Percentiles rank a stretch among this genome's conserved stretches.
Evolutionary conservation across 768 basidiomycete species (phyloP).

Genomic region (Dacryopinax primogenitus): DNA sequence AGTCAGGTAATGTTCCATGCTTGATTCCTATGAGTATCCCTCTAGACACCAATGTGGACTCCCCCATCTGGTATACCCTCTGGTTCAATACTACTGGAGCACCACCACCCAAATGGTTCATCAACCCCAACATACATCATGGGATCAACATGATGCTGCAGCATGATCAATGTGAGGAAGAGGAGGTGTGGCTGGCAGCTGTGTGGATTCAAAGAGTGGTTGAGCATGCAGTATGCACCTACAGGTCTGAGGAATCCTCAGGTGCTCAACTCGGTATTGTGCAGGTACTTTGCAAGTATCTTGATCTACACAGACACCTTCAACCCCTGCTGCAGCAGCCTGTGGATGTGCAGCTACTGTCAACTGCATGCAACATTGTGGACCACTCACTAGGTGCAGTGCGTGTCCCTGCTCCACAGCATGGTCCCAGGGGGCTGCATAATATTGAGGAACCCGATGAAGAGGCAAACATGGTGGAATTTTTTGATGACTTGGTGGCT

Average conservation of each 20-base stretch:
- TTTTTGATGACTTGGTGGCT: too few species aligned
- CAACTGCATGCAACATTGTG: too few species aligned
- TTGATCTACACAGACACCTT: background rate
- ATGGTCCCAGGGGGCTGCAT: too few species aligned
- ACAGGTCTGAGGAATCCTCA: background rate
- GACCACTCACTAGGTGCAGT: too few species aligned
- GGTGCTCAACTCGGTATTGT: background rate
- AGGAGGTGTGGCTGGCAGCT: background rate
- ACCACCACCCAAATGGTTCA: background rate
- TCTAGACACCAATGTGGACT: background rate
- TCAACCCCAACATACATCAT: background rate
- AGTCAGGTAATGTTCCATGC: background rate
- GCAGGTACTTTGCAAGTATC: background rate
- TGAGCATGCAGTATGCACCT: too few species aligned
- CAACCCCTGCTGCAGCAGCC: background rate
- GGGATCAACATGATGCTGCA: background rate
- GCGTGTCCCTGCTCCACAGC: too few species aligned
- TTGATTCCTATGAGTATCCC: background rate
- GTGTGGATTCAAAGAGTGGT: too few species aligned
- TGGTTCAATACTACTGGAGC: background rate
- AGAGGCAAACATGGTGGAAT: too few species aligned
- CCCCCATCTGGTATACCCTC: background rate
- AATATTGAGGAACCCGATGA: too few species aligned
- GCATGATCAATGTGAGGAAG: background rate
- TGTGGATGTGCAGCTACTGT: background rate